Percentiles rank a stretch among this genome's conserved stretches.
Evolutionary conservation across 192 early-diverging fungal genomes (phyloP).

Genomic region (Coemansia aciculifera): DNA sequence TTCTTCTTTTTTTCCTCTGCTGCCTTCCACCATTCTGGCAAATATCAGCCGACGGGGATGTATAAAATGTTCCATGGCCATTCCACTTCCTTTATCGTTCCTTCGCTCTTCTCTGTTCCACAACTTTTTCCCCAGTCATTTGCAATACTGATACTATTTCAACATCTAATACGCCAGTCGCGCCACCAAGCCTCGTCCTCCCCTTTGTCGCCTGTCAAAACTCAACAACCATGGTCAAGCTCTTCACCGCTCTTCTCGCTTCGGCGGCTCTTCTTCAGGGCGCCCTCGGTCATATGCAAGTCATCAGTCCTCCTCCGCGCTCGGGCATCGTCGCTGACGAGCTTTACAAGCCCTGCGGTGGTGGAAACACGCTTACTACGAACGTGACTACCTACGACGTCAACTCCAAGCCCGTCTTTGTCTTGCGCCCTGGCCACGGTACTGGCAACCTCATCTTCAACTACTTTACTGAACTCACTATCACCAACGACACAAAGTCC

Average conservation of each 20-base stretch:
- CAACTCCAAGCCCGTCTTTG: constrained; percentile 32
- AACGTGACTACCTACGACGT: constrained; percentile 46
- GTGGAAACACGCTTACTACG: constrained; percentile 30
- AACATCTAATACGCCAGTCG: constrained; percentile 1
- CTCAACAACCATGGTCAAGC: constrained; percentile 38
- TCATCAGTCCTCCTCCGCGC: constrained; percentile 34
- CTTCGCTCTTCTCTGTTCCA: constrained; percentile 17
- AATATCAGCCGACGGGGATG: neutral
- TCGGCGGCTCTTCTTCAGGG: constrained; percentile 34
- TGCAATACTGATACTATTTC: neutral
- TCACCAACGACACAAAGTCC: constrained; percentile 29
- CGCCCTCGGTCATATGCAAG: constrained; percentile 36
- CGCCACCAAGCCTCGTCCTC: neutral
- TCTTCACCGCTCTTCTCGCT: constrained; percentile 24
- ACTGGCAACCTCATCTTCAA: constrained; percentile 47
- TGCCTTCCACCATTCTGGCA: neutral
- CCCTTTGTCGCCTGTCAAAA: neutral
- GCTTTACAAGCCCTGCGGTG: constrained; percentile 43
- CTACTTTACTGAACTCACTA: constrained; percentile 49
- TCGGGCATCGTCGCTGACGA: constrained; percentile 34
- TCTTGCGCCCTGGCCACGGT: constrained; percentile 36
- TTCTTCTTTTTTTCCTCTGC: too few relatives aligned
- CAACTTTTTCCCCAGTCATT: neutral
- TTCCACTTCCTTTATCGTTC: constrained; percentile 37
- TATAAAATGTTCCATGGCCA: constrained; percentile 18